These are phyloP conservation scores for Phaeolepiota aurea DNA, from an alignment of 768 basidiomycete genomes.

Conservation along the genomic window DNA sequence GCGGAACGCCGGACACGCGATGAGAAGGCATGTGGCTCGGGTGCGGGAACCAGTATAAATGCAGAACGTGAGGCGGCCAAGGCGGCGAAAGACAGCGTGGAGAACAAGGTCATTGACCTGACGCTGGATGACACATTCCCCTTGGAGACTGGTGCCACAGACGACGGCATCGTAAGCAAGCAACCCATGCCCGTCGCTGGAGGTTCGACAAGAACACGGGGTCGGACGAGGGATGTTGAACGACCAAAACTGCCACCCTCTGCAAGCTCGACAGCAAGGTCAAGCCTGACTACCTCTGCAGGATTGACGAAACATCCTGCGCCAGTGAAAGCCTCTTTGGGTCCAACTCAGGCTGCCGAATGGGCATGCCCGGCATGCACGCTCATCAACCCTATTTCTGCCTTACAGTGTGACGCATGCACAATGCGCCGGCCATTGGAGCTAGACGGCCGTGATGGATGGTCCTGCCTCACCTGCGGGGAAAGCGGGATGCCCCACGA, in stretches of 20 bases:
- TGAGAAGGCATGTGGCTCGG: slow-evolving; percentile 67
- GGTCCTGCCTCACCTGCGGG: slow-evolving; percentile 62
- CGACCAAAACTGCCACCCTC: not conserved
- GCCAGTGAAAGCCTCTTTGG: not conserved
- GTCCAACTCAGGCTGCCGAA: slow-evolving; percentile 10
- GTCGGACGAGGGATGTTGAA: not conserved
- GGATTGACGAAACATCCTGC: slow-evolving; percentile 5
- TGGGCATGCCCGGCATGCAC: slow-evolving; percentile 62
- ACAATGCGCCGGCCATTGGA: slow-evolving; percentile 20
- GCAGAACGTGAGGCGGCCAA: slow-evolving; percentile 59
- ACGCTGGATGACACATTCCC: slow-evolving; percentile 26
- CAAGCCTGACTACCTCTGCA: not conserved
- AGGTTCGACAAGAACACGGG: slow-evolving; percentile 13
- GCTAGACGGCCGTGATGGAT: slow-evolving; percentile 33
- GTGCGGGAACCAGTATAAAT: too few relatives aligned
- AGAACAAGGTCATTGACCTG: slow-evolving; percentile 53
- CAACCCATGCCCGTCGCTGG: slow-evolving; percentile 12
- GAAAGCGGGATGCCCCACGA: slow-evolving; percentile 52
- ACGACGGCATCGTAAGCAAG: slow-evolving; percentile 24
- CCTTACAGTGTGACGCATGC: slow-evolving; percentile 59
- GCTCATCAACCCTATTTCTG: slow-evolving; percentile 42
- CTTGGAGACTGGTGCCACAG: slow-evolving; percentile 18
- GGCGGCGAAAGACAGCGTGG: slow-evolving; percentile 59
- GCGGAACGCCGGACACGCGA: slow-evolving; percentile 75
- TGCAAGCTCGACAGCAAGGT: not conserved